phyloP scores from a whole-genome alignment of 352 stramenopile species.

The Achlya hypogyna region DNA sequence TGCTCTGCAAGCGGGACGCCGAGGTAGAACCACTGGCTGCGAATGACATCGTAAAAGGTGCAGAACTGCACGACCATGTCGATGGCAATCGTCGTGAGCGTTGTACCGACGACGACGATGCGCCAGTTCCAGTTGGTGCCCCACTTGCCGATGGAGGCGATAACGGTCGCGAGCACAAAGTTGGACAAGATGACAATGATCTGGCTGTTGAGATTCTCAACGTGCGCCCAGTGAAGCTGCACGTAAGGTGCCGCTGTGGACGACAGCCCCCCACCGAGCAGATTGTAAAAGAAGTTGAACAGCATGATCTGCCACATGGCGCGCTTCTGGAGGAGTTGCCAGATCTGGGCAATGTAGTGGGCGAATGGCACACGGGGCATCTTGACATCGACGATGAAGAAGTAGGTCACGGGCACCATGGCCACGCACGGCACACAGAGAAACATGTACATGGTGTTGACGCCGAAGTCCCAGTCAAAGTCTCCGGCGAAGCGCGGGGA shows the following conservation, averaged over 20 bases:
- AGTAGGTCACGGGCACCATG: background rate
- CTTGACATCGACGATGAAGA: background rate
- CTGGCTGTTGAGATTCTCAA: slow-evolving; percentile 15
- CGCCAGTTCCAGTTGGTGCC: slow-evolving; percentile 49
- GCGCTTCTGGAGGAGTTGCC: slow-evolving; percentile 14
- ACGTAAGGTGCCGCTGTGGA: slow-evolving; percentile 16
- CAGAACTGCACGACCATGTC: slow-evolving; percentile 34
- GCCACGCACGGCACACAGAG: slow-evolving; percentile 27
- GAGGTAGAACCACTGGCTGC: slow-evolving; percentile 60
- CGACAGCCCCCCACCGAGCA: background rate
- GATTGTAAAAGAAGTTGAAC: slow-evolving; percentile 19
- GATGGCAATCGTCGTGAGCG: slow-evolving; percentile 30
- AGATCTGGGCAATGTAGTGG: slow-evolving; percentile 12
- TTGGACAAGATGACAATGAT: slow-evolving; percentile 10
- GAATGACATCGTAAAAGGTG: slow-evolving; percentile 41
- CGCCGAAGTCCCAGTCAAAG: slow-evolving; percentile 28
- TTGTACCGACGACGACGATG: slow-evolving; percentile 31
- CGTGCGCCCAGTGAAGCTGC: slow-evolving; percentile 11
- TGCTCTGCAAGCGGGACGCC: slow-evolving; percentile 39
- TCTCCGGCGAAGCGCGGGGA: slow-evolving; percentile 34
- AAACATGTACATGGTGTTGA: slow-evolving; percentile 20
- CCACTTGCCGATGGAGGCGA: slow-evolving; percentile 34
- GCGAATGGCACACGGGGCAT: background rate
- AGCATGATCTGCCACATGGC: slow-evolving; percentile 22
- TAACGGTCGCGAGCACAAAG: slow-evolving; percentile 6